Evolutionary conservation across 176 grass and related monocot species (phyloP).

Genomic region (Chloris gayana): DNA sequence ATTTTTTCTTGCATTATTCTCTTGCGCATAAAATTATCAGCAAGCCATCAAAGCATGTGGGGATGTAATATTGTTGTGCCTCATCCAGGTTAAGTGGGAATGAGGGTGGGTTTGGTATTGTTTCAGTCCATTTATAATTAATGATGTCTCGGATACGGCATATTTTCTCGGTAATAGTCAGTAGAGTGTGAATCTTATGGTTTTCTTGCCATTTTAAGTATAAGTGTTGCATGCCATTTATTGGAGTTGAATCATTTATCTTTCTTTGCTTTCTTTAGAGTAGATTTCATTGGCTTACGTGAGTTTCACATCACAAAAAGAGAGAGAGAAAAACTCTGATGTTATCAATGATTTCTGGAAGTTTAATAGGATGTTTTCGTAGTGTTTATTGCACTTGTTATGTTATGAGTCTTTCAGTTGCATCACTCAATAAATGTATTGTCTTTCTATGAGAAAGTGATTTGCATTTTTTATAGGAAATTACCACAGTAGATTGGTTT

Average conservation of each 20-base stretch:
- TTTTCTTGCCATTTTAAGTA: slow-evolving; percentile 10
- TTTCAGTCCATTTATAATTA: slow-evolving; percentile 3
- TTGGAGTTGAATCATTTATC: slow-evolving; percentile 9
- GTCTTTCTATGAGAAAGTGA: slow-evolving; percentile 5
- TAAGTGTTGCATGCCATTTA: slow-evolving; percentile 24
- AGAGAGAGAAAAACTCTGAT: neutral
- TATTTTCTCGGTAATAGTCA: no score
- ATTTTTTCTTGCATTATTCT: slow-evolving; percentile 12
- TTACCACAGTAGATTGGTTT: neutral
- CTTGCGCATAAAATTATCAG: neutral
- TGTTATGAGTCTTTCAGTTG: neutral
- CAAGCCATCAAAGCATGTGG: neutral
- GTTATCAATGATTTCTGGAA: neutral
- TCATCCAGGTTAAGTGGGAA: slow-evolving; percentile 6
- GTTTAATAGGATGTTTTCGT: neutral
- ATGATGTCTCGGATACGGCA: no score
- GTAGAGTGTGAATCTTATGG: neutral
- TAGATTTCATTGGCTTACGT: slow-evolving; percentile 16
- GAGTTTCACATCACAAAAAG: neutral
- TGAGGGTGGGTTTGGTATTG: slow-evolving; percentile 15
- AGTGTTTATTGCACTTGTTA: slow-evolving; percentile 4
- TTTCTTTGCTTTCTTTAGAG: slow-evolving; percentile 13
- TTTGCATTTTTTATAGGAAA: slow-evolving; percentile 21
- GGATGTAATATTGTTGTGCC: neutral
- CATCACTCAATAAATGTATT: slow-evolving; percentile 1